Percentiles rank a stretch among this genome's conserved stretches.
These are phyloP conservation scores for Xerocomus cyaneibrunnescens DNA, from an alignment of 1,284 basidiomycete genomes.

Conservation along the genomic window DNA sequence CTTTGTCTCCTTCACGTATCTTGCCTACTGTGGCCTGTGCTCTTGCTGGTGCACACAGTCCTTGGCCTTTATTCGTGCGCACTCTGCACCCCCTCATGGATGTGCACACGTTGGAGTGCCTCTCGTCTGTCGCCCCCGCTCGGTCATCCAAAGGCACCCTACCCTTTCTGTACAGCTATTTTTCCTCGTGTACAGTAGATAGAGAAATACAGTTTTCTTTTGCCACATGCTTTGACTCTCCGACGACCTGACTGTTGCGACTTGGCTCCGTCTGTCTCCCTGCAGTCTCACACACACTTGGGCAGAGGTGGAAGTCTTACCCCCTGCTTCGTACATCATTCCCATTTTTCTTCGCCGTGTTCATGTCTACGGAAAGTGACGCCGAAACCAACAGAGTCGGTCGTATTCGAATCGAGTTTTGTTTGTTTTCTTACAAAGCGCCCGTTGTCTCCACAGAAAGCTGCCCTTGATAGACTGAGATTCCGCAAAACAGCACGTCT, in stretches of 20 bases:
- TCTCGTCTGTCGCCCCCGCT: not conserved
- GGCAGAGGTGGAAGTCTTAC: constrained; percentile 17
- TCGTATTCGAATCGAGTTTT: constrained; percentile 25
- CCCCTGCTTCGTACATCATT: constrained; percentile 13
- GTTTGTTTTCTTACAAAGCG: constrained; percentile 37
- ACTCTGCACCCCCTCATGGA: not conserved
- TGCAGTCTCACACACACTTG: constrained; percentile 26
- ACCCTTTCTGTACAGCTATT: constrained; percentile 22
- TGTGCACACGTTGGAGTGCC: not conserved
- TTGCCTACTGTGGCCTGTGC: not conserved
- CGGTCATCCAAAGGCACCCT: not conserved
- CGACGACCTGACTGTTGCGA: constrained; percentile 42
- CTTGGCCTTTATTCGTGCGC: not conserved
- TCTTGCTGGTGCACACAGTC: not conserved
- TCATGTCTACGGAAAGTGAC: constrained; percentile 43
- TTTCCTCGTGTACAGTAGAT: constrained; percentile 33
- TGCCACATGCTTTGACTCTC: constrained; percentile 62
- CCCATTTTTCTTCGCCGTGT: constrained; percentile 16
- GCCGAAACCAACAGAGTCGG: constrained; percentile 43
- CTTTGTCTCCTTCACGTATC: not conserved
- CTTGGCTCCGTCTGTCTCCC: constrained; percentile 28
- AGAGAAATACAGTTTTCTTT: constrained; percentile 41
- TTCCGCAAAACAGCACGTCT: constrained; percentile 53
- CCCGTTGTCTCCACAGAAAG: constrained; percentile 45
- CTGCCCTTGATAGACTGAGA: constrained; percentile 58